phyloP scores from a whole-genome alignment of 352 stramenopile genomes.

The Globisporangium canariense region DNA sequence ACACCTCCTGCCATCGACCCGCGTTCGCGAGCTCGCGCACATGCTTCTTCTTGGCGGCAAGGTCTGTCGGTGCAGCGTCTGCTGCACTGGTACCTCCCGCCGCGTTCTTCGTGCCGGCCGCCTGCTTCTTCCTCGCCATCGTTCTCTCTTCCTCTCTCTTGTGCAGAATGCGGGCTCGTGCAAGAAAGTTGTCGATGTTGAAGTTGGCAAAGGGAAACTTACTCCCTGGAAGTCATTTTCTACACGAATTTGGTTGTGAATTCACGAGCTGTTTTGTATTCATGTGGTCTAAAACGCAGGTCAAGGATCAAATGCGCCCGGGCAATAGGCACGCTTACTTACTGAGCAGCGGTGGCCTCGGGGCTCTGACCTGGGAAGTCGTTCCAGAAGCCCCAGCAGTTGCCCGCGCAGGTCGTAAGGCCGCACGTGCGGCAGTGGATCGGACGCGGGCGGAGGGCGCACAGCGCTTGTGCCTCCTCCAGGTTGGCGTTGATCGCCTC shows the following conservation, averaged over 20 bases:
- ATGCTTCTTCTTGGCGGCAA: slow-evolving; percentile 71
- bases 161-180: slow-evolving; percentile 2
- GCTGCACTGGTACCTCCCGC: background rate
- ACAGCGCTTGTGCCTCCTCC: slow-evolving; percentile 29
- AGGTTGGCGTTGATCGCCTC: slow-evolving; percentile 39
- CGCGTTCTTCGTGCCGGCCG: slow-evolving; percentile 19
- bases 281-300: background rate
- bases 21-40: slow-evolving; percentile 62
- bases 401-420: slow-evolving; percentile 45
- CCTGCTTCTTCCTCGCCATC: slow-evolving; percentile 27
- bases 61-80: slow-evolving; percentile 17
- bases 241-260: background rate
- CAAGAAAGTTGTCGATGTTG: slow-evolving; percentile 6
- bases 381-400: slow-evolving; percentile 79
- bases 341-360: slow-evolving; percentile 4
- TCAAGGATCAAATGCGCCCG: background rate
- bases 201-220: slow-evolving; percentile 12
- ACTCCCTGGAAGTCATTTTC: slow-evolving; percentile 15
- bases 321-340: no score
- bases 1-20: slow-evolving; percentile 50
- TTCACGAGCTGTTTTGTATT: background rate
- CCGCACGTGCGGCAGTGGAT: slow-evolving; percentile 73
- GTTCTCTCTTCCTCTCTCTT: background rate
- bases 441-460: slow-evolving; percentile 29
- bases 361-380: slow-evolving; percentile 25